A percentile compares a stretch with the other conserved stretches of the same genome.
Conservation (phyloP, 176 grass and related monocot species). For the Carex pumila region DNA sequence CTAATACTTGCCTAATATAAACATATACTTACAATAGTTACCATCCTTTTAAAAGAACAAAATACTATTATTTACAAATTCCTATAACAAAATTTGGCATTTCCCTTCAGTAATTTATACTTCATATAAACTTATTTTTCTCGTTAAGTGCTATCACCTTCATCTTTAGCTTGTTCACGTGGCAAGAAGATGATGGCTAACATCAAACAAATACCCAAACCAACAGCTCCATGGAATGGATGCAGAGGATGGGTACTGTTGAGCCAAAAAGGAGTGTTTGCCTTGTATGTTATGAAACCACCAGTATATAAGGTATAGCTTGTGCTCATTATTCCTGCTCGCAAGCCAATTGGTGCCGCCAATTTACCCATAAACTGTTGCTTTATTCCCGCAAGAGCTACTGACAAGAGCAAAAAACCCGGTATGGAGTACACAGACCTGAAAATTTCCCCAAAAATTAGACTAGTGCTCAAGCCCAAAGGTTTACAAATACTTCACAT, state of each 20-base stretch:
- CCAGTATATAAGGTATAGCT: slow-evolving; percentile 66
- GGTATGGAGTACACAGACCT: slow-evolving; percentile 73
- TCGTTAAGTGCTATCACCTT: slow-evolving; percentile 9
- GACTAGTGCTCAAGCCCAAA: not conserved
- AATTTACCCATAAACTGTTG: slow-evolving; percentile 62
- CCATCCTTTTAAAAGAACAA: not conserved
- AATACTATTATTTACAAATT: slow-evolving; percentile 5
- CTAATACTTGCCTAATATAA: not conserved
- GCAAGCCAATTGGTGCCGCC: slow-evolving; percentile 72
- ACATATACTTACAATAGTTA: not conserved
- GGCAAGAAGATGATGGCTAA: slow-evolving; percentile 79
- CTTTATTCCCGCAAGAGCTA: slow-evolving; percentile 78
- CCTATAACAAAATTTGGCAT: not conserved
- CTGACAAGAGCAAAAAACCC: slow-evolving; percentile 77
- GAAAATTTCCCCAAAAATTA: slow-evolving; percentile 30
- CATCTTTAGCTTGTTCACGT: slow-evolving; percentile 29
- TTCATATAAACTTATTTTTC: not conserved
- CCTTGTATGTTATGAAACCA: slow-evolving; percentile 45
- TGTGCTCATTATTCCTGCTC: slow-evolving; percentile 70
- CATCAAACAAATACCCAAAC: slow-evolving; percentile 53
- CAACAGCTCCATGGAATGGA: slow-evolving; percentile 74
- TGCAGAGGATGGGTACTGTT: slow-evolving; percentile 46
- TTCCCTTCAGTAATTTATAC: not conserved
- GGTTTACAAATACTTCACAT: not conserved
- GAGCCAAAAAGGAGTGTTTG: slow-evolving; percentile 62